phyloP scores from a whole-genome alignment of 192 early-diverging fungal species.

The Jimgerdemannia lactiflua region DNA sequence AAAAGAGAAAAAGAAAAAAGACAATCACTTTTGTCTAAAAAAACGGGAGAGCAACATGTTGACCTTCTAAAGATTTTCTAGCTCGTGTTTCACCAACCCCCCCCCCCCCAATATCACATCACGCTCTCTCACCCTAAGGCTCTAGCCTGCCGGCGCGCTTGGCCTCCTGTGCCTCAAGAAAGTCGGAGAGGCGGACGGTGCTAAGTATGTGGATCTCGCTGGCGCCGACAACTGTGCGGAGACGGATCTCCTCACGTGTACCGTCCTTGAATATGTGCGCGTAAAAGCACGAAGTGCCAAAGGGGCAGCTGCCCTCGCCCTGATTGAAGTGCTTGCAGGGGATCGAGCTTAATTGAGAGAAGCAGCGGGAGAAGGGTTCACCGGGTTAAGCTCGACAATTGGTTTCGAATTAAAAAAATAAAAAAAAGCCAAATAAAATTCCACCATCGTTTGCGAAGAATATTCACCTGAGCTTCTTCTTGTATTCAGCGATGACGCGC shows the following conservation, averaged over 20 bases:
- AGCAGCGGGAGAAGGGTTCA: not conserved
- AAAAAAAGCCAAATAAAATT: not conserved
- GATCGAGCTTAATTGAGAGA: conserved; percentile 7
- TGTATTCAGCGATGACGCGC: conserved; percentile 18
- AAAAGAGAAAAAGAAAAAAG: not conserved
- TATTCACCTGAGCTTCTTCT: conserved; percentile 19
- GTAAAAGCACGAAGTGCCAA: conserved; percentile 24
- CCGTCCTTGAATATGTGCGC: conserved; percentile 21
- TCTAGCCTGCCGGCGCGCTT: not conserved
- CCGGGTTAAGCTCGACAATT: not conserved
- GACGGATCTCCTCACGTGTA: conserved; percentile 10
- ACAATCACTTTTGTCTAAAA: not conserved
- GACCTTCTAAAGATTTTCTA: not conserved
- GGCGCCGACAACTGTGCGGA: conserved; percentile 16
- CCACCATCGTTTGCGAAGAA: not conserved
- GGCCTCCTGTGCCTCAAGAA: conserved; percentile 9
- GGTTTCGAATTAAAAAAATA: not conserved
- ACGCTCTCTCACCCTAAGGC: not conserved
- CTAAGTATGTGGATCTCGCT: conserved; percentile 15
- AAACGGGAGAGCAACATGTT: not conserved
- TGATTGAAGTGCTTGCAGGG: conserved; percentile 21
- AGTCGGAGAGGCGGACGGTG: conserved; percentile 20
- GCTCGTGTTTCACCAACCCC: not conserved
- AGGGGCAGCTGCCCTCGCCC: conserved; percentile 22
- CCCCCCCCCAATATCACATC: too few relatives aligned